Conservation (phyloP, 495 filamentous ascomycete genomes). For the Neurospora pannonica region DNA sequence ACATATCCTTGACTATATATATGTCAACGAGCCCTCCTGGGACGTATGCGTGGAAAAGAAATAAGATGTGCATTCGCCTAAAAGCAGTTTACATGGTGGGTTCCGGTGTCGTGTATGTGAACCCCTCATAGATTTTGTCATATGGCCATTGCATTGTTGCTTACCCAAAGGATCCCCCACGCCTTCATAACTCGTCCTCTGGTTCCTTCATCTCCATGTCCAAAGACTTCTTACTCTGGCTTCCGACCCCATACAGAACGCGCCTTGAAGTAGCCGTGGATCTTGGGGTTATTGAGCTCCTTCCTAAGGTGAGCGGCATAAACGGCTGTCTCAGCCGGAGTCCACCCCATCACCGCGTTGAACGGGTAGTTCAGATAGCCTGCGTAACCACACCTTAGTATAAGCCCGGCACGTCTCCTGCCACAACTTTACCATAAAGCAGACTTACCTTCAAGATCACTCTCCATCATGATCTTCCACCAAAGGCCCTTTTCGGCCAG, state of each 20-base stretch:
- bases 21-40: too few relatives aligned
- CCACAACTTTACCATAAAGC: neutral
- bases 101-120: neutral
- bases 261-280: constrained; percentile 21
- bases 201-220: neutral
- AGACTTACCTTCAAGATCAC: constrained; percentile 26
- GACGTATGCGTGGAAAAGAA: too few relatives aligned
- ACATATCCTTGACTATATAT: too few relatives aligned
- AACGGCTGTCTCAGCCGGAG: constrained; percentile 20
- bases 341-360: constrained; percentile 22
- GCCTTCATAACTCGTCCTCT: neutral
- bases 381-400: neutral
- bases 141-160: neutral
- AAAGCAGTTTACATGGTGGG: neutral
- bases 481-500: constrained; percentile 41
- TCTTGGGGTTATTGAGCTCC: constrained; percentile 18
- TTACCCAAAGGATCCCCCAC: neutral
- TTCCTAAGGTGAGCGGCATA: constrained; percentile 26
- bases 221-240: constrained; percentile 2
- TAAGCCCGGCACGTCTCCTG: neutral
- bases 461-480: constrained; percentile 16
- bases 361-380: neutral
- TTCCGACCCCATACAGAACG: constrained; percentile 27
- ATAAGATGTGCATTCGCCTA: neutral
- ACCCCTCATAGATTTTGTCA: neutral